A percentile compares a stretch with the other conserved stretches of the same genome.
Conservation (phyloP, 495 filamentous ascomycete genomes). For the Aspergillus saccharolyticus region DNA sequence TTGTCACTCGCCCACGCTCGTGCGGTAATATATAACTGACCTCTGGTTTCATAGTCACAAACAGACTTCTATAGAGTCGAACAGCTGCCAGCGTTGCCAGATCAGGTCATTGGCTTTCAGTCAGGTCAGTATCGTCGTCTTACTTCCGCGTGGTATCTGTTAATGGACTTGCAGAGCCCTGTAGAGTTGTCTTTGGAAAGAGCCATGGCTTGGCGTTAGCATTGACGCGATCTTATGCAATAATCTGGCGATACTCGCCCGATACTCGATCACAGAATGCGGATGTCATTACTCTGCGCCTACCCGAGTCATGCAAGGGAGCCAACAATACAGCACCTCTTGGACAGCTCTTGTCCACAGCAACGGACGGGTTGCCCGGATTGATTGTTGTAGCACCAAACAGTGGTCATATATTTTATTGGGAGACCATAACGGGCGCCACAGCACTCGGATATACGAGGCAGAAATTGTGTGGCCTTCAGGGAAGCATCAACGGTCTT, state of each 20-base stretch:
- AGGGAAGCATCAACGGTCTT: slow-evolving; percentile 65
- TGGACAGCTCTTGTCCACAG: slow-evolving; percentile 72
- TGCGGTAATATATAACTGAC: slow-evolving; percentile 15
- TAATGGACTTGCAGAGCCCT: slow-evolving; percentile 27
- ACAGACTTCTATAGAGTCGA: slow-evolving; percentile 84
- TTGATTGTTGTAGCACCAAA: slow-evolving; percentile 77
- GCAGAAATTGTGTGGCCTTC: slow-evolving; percentile 71
- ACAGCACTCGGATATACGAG: slow-evolving; percentile 68
- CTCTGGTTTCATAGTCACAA: slow-evolving; percentile 57
- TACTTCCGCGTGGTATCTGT: slow-evolving; percentile 3
- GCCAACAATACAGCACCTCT: slow-evolving; percentile 64
- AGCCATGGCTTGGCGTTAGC: slow-evolving; percentile 69
- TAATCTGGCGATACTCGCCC: slow-evolving; percentile 78
- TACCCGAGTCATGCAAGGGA: slow-evolving; percentile 67
- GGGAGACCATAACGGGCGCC: slow-evolving; percentile 87
- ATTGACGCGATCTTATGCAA: slow-evolving; percentile 71
- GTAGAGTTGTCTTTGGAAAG: slow-evolving; percentile 55
- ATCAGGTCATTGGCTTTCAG: slow-evolving; percentile 58
- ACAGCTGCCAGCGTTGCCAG: slow-evolving; percentile 74
- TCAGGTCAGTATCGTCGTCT: slow-evolving; percentile 45
- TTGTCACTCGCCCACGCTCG: slow-evolving; percentile 23
- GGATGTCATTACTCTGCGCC: slow-evolving; percentile 67
- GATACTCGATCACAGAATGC: slow-evolving; percentile 19
- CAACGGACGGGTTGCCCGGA: slow-evolving; percentile 69
- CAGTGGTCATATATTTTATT: slow-evolving; percentile 82